A percentile compares a stretch with the other conserved stretches of the same genome.
Conservation (phyloP, 2,329 filamentous ascomycete species). For the Pseudofabraea citricarpa region DNA sequence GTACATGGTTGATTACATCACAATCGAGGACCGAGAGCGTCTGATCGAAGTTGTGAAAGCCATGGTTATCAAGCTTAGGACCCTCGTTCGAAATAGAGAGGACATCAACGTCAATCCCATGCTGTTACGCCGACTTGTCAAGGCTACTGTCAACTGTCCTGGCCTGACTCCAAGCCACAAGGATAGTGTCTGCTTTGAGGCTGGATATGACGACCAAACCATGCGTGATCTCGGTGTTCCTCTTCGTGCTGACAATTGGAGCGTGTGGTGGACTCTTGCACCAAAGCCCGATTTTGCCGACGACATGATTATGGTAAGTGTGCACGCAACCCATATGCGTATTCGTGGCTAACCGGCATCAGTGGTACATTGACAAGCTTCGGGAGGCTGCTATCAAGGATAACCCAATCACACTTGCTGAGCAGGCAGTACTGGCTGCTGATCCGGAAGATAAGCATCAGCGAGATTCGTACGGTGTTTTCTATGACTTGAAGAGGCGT, state of each 20-base stretch:
- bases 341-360: constrained; percentile 3
- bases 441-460: not conserved
- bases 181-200: constrained; percentile 48
- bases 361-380: constrained; percentile 51
- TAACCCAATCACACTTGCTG: not conserved
- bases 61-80: constrained; percentile 42
- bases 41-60: constrained; percentile 46
- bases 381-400: not conserved
- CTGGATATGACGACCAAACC: constrained; percentile 28
- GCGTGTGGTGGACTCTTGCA: constrained; percentile 45
- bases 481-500: not conserved
- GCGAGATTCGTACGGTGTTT: not conserved
- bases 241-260: constrained; percentile 42
- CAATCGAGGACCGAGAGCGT: constrained; percentile 48
- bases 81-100: constrained; percentile 35
- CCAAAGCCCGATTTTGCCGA: constrained; percentile 42
- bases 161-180: constrained; percentile 60
- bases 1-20: constrained; percentile 52
- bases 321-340: not conserved
- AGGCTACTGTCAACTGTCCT: constrained; percentile 49
- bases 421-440: not conserved
- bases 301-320: constrained; percentile 51
- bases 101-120: constrained; percentile 43
- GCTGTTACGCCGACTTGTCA: constrained; percentile 48
- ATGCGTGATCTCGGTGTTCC: constrained; percentile 42